phyloP scores from a whole-genome alignment of 2,329 filamentous ascomycete species.

The Cladophialophora carrionii region DNA sequence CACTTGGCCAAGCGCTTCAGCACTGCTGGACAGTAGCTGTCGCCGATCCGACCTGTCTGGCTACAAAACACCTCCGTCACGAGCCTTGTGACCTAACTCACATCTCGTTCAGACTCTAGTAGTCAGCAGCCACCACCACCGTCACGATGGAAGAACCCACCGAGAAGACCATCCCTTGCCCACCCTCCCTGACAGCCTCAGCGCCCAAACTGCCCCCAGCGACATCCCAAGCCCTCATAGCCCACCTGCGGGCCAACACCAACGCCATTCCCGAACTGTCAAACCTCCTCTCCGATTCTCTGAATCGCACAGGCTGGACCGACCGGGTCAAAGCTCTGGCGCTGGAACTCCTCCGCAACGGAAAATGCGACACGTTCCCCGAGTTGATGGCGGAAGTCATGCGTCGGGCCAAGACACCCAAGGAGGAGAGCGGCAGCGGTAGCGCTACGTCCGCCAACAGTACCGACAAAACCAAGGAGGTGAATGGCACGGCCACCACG shows the following conservation, averaged over 20 bases:
- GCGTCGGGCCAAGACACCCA: slow-evolving; percentile 47
- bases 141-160: background rate
- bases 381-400: slow-evolving; percentile 60
- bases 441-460: slow-evolving; percentile 34
- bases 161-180: slow-evolving; percentile 21
- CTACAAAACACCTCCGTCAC: background rate
- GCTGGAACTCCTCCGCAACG: slow-evolving; percentile 60
- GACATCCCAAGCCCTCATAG: slow-evolving; percentile 33
- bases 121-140: background rate
- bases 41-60: background rate
- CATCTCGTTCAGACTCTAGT: background rate
- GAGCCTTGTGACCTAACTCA: background rate
- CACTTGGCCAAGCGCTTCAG: slow-evolving; percentile 2
- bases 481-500: slow-evolving; percentile 7
- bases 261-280: slow-evolving; percentile 61
- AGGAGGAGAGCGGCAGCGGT: slow-evolving; percentile 39
- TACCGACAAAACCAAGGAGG: slow-evolving; percentile 21
- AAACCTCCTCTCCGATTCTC: slow-evolving; percentile 56
- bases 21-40: slow-evolving; percentile 25
- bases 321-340: slow-evolving; percentile 59
- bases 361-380: slow-evolving; percentile 60
- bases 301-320: slow-evolving; percentile 63
- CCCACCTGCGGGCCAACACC: slow-evolving; percentile 37
- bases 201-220: slow-evolving; percentile 23
- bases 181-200: slow-evolving; percentile 26